Percentiles rank a stretch among this genome's conserved stretches.
These are phyloP conservation scores for Penicillium pulvis DNA, from an alignment of 495 filamentous ascomycete genomes.

Conservation along the genomic window DNA sequence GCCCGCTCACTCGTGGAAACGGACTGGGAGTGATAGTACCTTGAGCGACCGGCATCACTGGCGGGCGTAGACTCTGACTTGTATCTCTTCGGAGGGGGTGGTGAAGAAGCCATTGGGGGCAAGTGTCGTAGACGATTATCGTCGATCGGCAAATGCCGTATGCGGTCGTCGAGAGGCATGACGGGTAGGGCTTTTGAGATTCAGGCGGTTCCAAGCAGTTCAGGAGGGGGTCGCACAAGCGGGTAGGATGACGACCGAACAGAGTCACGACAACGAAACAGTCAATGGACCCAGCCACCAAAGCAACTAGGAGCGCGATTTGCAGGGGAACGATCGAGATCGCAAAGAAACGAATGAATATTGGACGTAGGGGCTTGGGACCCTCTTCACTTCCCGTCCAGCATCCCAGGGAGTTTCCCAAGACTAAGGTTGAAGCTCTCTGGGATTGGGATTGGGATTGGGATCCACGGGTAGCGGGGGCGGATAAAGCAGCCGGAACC, in stretches of 20 bases:
- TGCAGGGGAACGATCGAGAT: too few relatives aligned
- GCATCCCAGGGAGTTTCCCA: background rate
- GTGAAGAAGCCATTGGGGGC: conserved; percentile 26
- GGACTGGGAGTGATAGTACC: conserved; percentile 35
- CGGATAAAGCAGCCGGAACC: background rate
- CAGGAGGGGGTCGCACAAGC: conserved; percentile 6
- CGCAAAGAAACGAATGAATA: too few relatives aligned
- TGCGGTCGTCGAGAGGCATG: conserved; percentile 16
- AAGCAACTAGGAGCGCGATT: background rate
- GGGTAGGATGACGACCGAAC: conserved; percentile 1
- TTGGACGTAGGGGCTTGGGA: too few relatives aligned
- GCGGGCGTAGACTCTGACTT: conserved; percentile 29
- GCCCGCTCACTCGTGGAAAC: conserved; percentile 32
- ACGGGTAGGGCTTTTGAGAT: background rate
- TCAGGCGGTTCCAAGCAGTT: background rate
- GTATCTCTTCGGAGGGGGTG: conserved; percentile 30
- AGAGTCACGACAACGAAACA: background rate
- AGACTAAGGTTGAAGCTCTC: background rate
- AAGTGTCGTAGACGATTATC: conserved; percentile 11
- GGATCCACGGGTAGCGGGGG: background rate
- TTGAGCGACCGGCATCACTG: conserved; percentile 24
- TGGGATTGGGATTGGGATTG: too few relatives aligned
- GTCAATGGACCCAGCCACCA: background rate
- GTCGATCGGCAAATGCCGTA: conserved; percentile 12
- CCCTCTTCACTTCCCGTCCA: too few relatives aligned